phyloP scores from a whole-genome alignment of 768 basidiomycete species.

The Russula virescens region DNA sequence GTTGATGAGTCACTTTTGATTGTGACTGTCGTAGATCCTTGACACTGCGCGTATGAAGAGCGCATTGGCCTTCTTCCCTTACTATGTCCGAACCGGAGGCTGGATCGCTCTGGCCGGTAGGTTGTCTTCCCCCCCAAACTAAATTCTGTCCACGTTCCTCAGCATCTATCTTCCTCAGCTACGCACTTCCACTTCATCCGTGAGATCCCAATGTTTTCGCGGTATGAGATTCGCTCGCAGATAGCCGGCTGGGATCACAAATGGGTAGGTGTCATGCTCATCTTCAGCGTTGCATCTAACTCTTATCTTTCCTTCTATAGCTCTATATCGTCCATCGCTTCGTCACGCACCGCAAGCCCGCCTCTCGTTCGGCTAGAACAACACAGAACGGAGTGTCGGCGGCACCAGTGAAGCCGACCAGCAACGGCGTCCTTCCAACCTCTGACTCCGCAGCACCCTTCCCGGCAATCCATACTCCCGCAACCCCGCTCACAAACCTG shows the following conservation, averaged over 20 bases:
- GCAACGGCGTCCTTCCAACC: neutral
- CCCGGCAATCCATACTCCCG: constrained; percentile 9
- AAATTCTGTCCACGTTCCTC: neutral
- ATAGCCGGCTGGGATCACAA: constrained; percentile 69
- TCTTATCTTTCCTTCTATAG: constrained; percentile 31
- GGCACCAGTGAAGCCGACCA: constrained; percentile 23
- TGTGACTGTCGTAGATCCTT: constrained; percentile 26
- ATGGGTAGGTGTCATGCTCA: too few relatives aligned
- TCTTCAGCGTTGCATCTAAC: neutral
- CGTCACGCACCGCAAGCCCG: constrained; percentile 45
- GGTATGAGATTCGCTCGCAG: constrained; percentile 54
- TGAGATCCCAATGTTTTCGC: constrained; percentile 59
- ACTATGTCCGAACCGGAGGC: constrained; percentile 53
- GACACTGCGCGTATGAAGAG: constrained; percentile 41
- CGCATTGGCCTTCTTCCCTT: constrained; percentile 47
- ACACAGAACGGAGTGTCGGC: constrained; percentile 29
- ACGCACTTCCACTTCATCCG: constrained; percentile 64
- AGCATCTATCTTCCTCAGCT: constrained; percentile 32
- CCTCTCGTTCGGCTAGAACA: constrained; percentile 27
- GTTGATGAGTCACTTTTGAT: neutral
- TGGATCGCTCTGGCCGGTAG: constrained; percentile 51
- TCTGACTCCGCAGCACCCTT: neutral
- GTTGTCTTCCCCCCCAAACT: neutral
- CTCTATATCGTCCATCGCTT: constrained; percentile 59
- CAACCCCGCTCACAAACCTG: constrained; percentile 2